Evolutionary conservation across 176 grass and related monocot species (phyloP), one percentile per base, ranked within the genome.

Genomic region (Triticum urartu): DNA sequence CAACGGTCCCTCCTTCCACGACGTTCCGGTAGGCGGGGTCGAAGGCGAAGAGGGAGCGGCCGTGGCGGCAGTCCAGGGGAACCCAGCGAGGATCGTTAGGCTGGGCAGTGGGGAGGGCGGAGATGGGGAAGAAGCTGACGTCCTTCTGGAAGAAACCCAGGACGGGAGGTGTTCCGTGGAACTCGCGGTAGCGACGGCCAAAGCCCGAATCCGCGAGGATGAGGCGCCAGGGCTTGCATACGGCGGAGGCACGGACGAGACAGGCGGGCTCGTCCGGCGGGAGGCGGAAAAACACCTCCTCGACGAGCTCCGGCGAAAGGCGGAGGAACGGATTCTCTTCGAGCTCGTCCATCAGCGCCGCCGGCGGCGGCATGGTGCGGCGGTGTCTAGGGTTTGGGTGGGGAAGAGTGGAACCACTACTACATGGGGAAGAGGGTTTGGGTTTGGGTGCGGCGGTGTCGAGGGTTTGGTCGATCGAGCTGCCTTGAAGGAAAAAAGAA

Each of bases 111-210:
- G 47, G 47, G 33, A 38, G 17, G 7, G 32, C 7, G 14, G 33
- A 21, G 7, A 9, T 69, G 33, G 67, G 3, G 17, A 69, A 3
- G 67, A 69, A 69, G 7, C 1, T 21, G 7, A 8, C 28, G 17
- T 1, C 3, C 33, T 21, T 5, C 20, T 69, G 17, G 32, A 69
- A 21, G 18, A 70, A 1, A 2, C 69, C 38, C 38, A 72, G 21
- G 21, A 86, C 25, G 6, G 74, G 83, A 36, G 64, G 74, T 28
- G 9, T 2, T 35, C 65, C 7, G 84, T 79, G 76, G 65, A 79
- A 79, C 34, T 36, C 25, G 76, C 35, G 66, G 85, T 86, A 80
- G 66, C 65, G 52, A 38, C 76, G 52, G 20, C 79, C 36, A 18
- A 86, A 86, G 36, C 35, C 26, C 24, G 52, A 15, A 18, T 32